These are phyloP conservation scores for Adenanthera pavonina DNA, from an alignment of 306 rosid species.

Conservation along the genomic window DNA sequence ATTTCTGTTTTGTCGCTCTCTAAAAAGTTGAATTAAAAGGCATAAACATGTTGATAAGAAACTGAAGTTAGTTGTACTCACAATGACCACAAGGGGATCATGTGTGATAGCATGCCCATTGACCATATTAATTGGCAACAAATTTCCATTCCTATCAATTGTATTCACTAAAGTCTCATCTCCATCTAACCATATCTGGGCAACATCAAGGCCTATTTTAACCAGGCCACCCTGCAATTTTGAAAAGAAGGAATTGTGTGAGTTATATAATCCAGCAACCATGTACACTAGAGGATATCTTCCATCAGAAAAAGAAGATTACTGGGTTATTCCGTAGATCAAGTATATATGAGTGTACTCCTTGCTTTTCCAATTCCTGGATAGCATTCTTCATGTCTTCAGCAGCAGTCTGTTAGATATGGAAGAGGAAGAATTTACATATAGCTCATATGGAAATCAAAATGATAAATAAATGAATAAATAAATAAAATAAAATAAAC, in stretches of 20 bases:
- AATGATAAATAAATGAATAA: neutral
- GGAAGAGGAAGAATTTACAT: slow-evolving; percentile 27
- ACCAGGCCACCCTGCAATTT: slow-evolving; percentile 89
- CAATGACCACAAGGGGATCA: slow-evolving; percentile 94
- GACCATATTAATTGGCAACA: slow-evolving; percentile 80
- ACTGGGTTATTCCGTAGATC: slow-evolving; percentile 96
- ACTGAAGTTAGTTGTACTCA: slow-evolving; percentile 51
- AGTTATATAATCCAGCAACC: slow-evolving; percentile 6
- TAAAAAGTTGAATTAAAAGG: slow-evolving; percentile 11
- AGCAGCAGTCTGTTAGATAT: slow-evolving; percentile 73
- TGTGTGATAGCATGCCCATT: slow-evolving; percentile 91
- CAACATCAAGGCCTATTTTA: slow-evolving; percentile 90
- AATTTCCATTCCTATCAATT: slow-evolving; percentile 79
- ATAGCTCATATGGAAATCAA: neutral
- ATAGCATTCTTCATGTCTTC: slow-evolving; percentile 86
- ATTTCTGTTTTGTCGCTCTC: neutral
- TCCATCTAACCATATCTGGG: slow-evolving; percentile 97
- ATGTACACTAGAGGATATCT: neutral
- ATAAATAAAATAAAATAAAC: neutral
- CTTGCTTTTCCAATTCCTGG: slow-evolving; percentile 79
- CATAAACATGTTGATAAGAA: slow-evolving; percentile 9
- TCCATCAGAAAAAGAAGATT: slow-evolving; percentile 35
- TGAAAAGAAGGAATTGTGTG: neutral
- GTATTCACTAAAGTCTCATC: slow-evolving; percentile 94
- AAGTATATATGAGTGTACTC: slow-evolving; percentile 89